Evolutionary conservation across 345 rosid species (phyloP), one percentile per base, ranked within the genome.

Genomic region (Populus tremula): DNA sequence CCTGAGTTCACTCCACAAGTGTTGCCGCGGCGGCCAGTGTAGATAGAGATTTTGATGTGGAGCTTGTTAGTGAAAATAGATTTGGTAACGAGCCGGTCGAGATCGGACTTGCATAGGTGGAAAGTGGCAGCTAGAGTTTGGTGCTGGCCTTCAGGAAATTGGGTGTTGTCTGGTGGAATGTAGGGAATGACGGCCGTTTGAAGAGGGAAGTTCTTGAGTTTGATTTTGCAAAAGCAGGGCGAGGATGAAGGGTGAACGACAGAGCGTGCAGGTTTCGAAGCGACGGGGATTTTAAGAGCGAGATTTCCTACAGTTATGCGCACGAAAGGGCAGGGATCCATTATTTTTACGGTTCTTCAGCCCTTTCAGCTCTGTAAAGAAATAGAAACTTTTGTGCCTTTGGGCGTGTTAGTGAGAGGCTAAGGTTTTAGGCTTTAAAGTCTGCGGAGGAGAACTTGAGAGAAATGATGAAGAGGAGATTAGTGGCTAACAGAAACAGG

Each of bases 291-390:
- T 75, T 89, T 90, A 67, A 94, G 85, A 38, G 95, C 97, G 21
- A 95, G 86, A 68, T 87, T 89, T 27, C 87, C 89, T 1, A 95
- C 91, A 20, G 96, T 86, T 23, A 94, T 83, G 50, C 97, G 95
- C 39, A 93, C 88, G 87, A 91, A 94, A 62, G 96, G 98, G 81
- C 98, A 93, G 17, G 98, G 98, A 87, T 95, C 99, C 99, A 95
- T 95, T n/a, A 21, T 8, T 54, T 49, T 69, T 0, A 10, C 3
- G 23, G 5, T 23, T 13, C 18, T 33, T 14, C 47, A 8, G 53
- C 50, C 64, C 70, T 36, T 49, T 12, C 50, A 2, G 25, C 2
- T 16, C 2, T 29, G 9, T 1, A 63, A 13, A 14, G 20, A 64
- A 29, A 5, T 4, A 6, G 8, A 17, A 25, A 29, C 33, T 31